Evolutionary conservation across 2,329 filamentous ascomycete genomes (phyloP), one percentile per base, ranked within the genome.

Genomic region (Scedosporium boydii): DNA sequence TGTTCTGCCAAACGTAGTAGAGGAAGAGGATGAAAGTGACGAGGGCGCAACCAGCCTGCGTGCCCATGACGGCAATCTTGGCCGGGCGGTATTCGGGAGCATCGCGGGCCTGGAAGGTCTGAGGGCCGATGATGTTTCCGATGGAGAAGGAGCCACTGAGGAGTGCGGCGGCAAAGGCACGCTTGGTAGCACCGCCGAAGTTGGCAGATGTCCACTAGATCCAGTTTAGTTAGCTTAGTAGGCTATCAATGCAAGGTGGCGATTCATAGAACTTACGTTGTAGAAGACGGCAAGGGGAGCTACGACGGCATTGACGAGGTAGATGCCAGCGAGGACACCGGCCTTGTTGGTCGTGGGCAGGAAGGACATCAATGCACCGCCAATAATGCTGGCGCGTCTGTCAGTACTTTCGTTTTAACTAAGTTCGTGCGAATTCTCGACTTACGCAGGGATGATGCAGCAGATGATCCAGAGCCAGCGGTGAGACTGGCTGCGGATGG

Each of bases 341-440:
- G 75, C 70, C 41, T 74, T 76, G 67, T 82, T 79, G 58, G 67
- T 72, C 1, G 71, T 69, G 3, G 79, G 76, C 7, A 81, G 70
- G 68, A 82, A 83, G 0, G 81, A 82, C 80, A 83, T 82, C 23
- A 82, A 68, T 1, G 75, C 78, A 12, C 78, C 79, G 4, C 80
- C 80, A 14, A 82, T 70, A 48, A 79, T 77, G 4, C 76, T 78
- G 29, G 1, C 5, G 29, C 4, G 23, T 7, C 4, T 34, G 41
- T 53, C 16, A 44, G 29, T 51, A 4, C 21, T 14, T 42, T 6
- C 7, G 6, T n/a, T n/a, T n/a, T n/a, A n/a, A n/a, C n/a, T n/a
- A n/a, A n/a, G n/a, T n/a, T n/a, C n/a, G n/a, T n/a, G n/a, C n/a
- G n/a, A n/a, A n/a, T n/a, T n/a, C n/a, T 0, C 14, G 5, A 71